These are phyloP conservation scores for Pleurotus tuoliensis DNA, from an alignment of 768 basidiomycete species.

Conservation along the genomic window DNA sequence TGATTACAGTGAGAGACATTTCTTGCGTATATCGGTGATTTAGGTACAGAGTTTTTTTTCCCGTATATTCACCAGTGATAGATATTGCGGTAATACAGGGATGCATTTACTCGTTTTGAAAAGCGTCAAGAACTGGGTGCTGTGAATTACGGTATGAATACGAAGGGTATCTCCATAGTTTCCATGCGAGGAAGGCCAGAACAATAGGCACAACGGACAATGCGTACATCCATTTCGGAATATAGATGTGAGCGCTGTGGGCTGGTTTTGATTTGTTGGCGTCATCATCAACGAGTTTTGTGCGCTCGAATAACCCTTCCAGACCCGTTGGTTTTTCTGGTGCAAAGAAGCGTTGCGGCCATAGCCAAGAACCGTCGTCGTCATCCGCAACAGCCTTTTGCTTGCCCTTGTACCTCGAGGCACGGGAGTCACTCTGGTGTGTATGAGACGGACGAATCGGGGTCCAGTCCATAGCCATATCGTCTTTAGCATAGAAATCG, in stretches of 20 bases:
- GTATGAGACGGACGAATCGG: constrained; percentile 41
- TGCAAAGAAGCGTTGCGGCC: constrained; percentile 72
- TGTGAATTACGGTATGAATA: constrained; percentile 6
- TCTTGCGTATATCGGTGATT: too few species aligned
- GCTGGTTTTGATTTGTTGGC: background rate
- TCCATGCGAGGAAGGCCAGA: background rate
- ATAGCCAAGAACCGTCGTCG: constrained; percentile 49
- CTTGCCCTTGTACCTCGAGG: constrained; percentile 16
- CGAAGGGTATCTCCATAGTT: background rate
- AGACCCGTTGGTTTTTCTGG: constrained; percentile 77
- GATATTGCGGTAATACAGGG: background rate
- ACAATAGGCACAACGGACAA: constrained; percentile 16
- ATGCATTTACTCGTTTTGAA: background rate
- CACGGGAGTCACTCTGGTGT: background rate
- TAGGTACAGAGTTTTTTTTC: too few species aligned
- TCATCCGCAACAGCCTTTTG: constrained; percentile 17
- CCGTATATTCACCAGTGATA: too few species aligned
- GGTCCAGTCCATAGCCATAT: constrained; percentile 72
- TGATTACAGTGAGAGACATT: too few species aligned
- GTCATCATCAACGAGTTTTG: constrained; percentile 50
- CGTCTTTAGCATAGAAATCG: constrained; percentile 40
- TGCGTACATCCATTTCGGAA: constrained; percentile 9
- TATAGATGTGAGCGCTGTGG: too few species aligned
- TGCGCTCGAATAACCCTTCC: constrained; percentile 63
- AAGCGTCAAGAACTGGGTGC: background rate